These are phyloP conservation scores for Xylaria multiplex DNA, from an alignment of 2,329 filamentous ascomycete species.

Conservation along the genomic window DNA sequence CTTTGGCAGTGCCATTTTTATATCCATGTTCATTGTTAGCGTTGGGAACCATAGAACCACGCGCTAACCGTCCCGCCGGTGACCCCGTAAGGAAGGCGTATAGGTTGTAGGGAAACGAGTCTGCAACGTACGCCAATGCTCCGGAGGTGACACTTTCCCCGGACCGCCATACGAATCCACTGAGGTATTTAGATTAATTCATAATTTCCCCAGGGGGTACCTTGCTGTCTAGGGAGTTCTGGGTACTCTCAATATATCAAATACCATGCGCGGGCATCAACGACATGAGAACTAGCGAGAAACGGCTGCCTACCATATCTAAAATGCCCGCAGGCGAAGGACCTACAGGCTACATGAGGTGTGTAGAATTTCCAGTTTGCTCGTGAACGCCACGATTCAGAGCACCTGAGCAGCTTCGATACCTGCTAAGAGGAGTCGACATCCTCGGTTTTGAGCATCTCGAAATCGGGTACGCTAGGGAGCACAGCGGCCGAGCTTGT, in stretches of 20 bases:
- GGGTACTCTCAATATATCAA: not conserved
- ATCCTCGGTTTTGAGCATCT: constrained; percentile 21
- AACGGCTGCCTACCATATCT: constrained; percentile 57
- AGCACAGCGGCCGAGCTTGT: constrained; percentile 12
- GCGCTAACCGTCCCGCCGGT: constrained; percentile 2
- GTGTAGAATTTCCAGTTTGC: constrained; percentile 39
- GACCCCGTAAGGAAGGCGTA: constrained; percentile 51
- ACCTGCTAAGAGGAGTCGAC: constrained; percentile 40
- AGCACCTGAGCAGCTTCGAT: constrained; percentile 14
- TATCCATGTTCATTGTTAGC: constrained; percentile 76
- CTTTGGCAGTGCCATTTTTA: constrained; percentile 76
- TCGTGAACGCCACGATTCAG: constrained; percentile 36
- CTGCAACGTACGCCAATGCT: constrained; percentile 67
- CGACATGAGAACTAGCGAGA: not conserved
- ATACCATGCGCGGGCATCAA: not conserved
- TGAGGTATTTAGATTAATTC: not conserved
- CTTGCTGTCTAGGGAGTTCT: not conserved
- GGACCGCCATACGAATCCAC: constrained; percentile 68
- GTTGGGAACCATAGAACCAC: constrained; percentile 77
- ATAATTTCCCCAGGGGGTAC: not conserved
- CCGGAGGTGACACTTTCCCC: constrained; percentile 68
- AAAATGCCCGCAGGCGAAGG: constrained; percentile 49
- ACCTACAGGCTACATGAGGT: constrained; percentile 25
- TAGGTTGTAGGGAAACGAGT: constrained; percentile 72
- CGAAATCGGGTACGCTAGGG: constrained; percentile 35